Evolutionary conservation across 495 filamentous ascomycete species (phyloP).

Genomic region (Tuber calosporum): DNA sequence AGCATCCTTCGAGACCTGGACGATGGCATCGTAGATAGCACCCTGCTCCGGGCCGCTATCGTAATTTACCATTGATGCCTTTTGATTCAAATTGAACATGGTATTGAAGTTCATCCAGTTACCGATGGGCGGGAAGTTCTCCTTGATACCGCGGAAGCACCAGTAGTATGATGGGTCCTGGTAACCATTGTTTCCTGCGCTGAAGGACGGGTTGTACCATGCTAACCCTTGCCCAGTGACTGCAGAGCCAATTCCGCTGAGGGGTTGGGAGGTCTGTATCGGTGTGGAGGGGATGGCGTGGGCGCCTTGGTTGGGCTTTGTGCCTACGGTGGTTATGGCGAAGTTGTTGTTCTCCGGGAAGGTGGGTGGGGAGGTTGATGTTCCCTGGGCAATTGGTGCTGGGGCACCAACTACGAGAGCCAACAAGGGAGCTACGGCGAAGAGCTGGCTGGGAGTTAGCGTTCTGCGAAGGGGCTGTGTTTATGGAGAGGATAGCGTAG

Average conservation of each 20-base stretch:
- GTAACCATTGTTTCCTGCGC: constrained; percentile 19
- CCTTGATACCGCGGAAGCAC: constrained; percentile 32
- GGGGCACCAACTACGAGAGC: constrained; percentile 10
- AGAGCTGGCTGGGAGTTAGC: constrained; percentile 14
- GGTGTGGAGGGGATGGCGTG: constrained; percentile 7
- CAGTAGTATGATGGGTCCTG: constrained; percentile 27
- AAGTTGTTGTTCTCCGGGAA: constrained; percentile 24
- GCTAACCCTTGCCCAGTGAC: constrained; percentile 29
- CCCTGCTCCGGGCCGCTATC: constrained; percentile 40
- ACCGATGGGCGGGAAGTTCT: constrained; percentile 30
- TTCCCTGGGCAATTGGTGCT: neutral
- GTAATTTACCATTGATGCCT: neutral
- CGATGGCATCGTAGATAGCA: constrained; percentile 42
- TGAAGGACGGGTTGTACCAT: constrained; percentile 29
- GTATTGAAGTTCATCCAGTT: constrained; percentile 39
- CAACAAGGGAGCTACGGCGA: constrained; percentile 18
- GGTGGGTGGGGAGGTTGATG: constrained; percentile 8
- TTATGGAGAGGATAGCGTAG: neutral
- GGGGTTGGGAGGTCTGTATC: neutral
- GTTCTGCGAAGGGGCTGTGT: constrained; percentile 1
- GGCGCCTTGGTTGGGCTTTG: constrained; percentile 22
- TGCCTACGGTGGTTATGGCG: constrained; percentile 13
- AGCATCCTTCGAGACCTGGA: constrained; percentile 36
- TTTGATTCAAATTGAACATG: constrained; percentile 36
- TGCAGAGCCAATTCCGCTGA: constrained; percentile 15